These are phyloP conservation scores for Tritrichomonas musculus DNA, from an alignment of 208 protist genomes.

Conservation along the genomic window DNA sequence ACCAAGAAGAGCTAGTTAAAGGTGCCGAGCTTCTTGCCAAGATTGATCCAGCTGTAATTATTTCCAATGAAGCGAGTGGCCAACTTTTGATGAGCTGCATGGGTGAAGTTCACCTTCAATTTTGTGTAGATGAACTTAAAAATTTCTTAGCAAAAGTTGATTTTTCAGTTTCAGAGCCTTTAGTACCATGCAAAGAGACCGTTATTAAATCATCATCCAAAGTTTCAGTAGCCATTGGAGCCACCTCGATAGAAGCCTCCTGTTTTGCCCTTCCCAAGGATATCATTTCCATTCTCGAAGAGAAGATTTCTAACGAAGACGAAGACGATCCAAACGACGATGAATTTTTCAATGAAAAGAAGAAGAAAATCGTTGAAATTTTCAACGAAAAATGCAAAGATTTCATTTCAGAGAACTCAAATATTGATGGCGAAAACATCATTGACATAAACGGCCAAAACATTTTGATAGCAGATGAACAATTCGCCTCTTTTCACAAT, in stretches of 20 bases:
- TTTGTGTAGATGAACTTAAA: conserved; percentile 25
- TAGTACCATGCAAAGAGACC: conserved; percentile 17
- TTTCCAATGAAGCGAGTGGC: background rate
- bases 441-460: background rate
- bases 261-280: background rate
- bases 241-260: background rate
- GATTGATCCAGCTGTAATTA: conserved; percentile 1
- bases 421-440: background rate
- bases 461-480: background rate
- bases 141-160: background rate
- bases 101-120: conserved; percentile 25
- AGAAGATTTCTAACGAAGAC: background rate
- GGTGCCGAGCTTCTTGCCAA: background rate
- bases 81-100: background rate
- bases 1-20: conserved; percentile 23
- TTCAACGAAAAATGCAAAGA: background rate
- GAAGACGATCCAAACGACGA: background rate
- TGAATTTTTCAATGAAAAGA: background rate
- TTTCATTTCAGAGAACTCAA: background rate
- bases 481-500: background rate
- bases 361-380: background rate
- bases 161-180: background rate
- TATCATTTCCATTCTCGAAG: background rate
- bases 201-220: background rate
- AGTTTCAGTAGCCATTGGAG: background rate